Evolutionary conservation across 2,329 filamentous ascomycete genomes (phyloP).

Genomic region (Plectosphaerella plurivora): DNA sequence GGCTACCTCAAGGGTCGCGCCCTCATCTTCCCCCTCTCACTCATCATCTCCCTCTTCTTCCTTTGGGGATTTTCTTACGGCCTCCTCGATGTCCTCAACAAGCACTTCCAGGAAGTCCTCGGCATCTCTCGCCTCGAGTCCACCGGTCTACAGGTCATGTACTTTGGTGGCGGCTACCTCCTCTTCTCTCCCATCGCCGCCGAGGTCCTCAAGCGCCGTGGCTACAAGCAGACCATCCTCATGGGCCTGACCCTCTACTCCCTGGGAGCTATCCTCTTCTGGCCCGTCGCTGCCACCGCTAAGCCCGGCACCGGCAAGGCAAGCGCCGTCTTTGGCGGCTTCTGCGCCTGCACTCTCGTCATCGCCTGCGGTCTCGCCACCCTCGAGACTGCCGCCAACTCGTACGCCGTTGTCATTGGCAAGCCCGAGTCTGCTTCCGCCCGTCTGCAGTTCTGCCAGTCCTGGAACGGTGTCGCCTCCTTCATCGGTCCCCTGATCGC

Average conservation of each 20-base stretch:
- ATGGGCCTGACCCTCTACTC: constrained; percentile 63
- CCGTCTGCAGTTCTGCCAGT: constrained; percentile 49
- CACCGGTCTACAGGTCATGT: constrained; percentile 40
- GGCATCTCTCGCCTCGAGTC: constrained; percentile 34
- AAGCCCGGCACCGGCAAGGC: constrained; percentile 21
- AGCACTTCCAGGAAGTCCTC: constrained; percentile 43
- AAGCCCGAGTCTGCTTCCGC: constrained; percentile 49
- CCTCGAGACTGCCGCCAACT: constrained; percentile 74
- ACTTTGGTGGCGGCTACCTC: constrained; percentile 31
- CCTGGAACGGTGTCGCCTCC: constrained; percentile 49
- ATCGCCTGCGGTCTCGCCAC: constrained; percentile 70
- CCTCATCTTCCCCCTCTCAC: constrained; percentile 44
- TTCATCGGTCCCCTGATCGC: constrained; percentile 66
- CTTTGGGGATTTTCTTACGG: constrained; percentile 14
- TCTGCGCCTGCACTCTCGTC: constrained; percentile 69
- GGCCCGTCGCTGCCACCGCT: constrained; percentile 48
- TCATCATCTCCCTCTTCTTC: constrained; percentile 30
- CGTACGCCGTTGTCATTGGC: constrained; percentile 50
- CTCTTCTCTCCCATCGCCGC: constrained; percentile 33
- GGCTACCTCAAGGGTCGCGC: constrained; percentile 30
- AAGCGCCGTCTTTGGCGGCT: constrained; percentile 60
- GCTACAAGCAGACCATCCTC: constrained; percentile 39
- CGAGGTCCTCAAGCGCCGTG: constrained; percentile 34
- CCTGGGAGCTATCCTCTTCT: constrained; percentile 52
- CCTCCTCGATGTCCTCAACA: constrained; percentile 30